Evolutionary conservation across 305 asterid genomes (phyloP).

Genomic region (Coffea humblotiana): DNA sequence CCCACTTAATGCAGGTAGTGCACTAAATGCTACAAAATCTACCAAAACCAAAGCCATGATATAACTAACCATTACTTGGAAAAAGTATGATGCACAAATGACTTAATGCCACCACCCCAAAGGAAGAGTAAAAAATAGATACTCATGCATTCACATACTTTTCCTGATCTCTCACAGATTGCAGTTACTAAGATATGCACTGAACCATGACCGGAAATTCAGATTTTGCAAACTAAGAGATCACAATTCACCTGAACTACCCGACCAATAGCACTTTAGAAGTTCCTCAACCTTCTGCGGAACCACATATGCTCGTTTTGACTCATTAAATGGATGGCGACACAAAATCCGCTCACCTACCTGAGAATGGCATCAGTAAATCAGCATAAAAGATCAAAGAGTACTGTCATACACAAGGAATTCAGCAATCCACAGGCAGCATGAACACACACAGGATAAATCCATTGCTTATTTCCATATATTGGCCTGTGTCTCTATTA

Average conservation of each 20-base stretch:
- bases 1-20: neutral
- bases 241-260: slow-evolving; percentile 58
- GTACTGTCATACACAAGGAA: neutral
- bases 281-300: slow-evolving; percentile 97
- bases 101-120: no score
- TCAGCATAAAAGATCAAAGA: neutral
- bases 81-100: neutral
- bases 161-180: neutral
- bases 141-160: neutral
- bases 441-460: neutral
- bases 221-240: neutral
- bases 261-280: slow-evolving; percentile 93
- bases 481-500: no score
- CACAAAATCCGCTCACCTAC: slow-evolving; percentile 86
- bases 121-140: no score
- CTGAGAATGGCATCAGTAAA: slow-evolving; percentile 30
- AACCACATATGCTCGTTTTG: slow-evolving; percentile 96
- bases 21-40: neutral
- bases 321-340: slow-evolving; percentile 94
- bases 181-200: neutral
- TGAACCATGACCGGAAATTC: neutral
- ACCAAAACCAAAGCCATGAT: neutral
- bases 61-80: neutral
- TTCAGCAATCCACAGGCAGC: neutral
- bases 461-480: no score